These are phyloP conservation scores for Pichia sp. DNA, from an alignment of 1,139 yeast species.

Conservation along the genomic window DNA sequence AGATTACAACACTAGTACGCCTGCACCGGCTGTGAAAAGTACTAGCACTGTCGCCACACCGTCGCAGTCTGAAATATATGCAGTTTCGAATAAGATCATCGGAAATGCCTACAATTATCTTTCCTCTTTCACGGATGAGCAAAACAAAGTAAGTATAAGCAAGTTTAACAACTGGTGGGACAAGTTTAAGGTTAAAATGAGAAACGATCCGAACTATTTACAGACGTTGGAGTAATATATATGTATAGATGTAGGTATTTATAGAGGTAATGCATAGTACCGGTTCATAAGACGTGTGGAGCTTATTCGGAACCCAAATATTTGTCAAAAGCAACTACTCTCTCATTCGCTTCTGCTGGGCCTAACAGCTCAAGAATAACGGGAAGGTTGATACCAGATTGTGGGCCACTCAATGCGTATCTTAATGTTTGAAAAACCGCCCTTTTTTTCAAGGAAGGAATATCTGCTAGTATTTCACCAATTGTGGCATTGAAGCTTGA, in stretches of 20 bases:
- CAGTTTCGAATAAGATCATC: constrained; percentile 79
- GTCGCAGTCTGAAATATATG: constrained; percentile 23
- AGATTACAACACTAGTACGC: neutral
- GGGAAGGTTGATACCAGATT: constrained; percentile 68
- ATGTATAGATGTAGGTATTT: neutral
- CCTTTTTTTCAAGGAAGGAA: constrained; percentile 16
- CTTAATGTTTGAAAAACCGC: constrained; percentile 57
- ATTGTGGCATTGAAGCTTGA: constrained; percentile 14
- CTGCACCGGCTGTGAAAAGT: constrained; percentile 8
- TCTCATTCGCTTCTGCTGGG: constrained; percentile 35
- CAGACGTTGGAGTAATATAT: constrained; percentile 37
- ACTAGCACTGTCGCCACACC: constrained; percentile 9
- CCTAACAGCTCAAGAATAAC: constrained; percentile 57
- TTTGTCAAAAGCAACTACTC: constrained; percentile 36
- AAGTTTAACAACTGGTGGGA: constrained; percentile 96
- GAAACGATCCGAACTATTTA: constrained; percentile 77
- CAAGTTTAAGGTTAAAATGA: constrained; percentile 70
- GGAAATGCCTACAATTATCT: constrained; percentile 87
- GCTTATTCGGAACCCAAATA: neutral
- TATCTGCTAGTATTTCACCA: constrained; percentile 5
- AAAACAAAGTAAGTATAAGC: constrained; percentile 81
- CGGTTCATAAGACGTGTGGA: neutral
- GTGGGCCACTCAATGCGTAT: constrained; percentile 68
- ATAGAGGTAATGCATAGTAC: neutral
- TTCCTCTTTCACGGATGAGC: constrained; percentile 73